Conservation (phyloP, 192 early-diverging fungal genomes). For the Linnemannia elongata region DNA sequence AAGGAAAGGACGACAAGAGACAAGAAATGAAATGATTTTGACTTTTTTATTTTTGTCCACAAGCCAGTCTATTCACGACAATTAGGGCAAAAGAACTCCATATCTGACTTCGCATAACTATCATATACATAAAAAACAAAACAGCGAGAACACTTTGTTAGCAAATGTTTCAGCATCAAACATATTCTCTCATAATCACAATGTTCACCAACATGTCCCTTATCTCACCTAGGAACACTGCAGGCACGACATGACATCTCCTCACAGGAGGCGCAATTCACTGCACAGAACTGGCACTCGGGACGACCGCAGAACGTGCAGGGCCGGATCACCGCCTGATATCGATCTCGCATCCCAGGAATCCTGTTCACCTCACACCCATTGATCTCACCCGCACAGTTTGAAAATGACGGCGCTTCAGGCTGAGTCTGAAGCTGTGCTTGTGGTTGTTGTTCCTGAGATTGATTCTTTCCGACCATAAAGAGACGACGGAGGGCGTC, state of each 20-base stretch:
- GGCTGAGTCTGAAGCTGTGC: neutral
- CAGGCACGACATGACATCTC: constrained; percentile 39
- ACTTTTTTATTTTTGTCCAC: too few relatives aligned
- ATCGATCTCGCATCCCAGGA: constrained; percentile 44
- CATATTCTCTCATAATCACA: neutral
- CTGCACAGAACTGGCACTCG: constrained; percentile 49
- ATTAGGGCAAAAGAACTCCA: constrained; percentile 34
- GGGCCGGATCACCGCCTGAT: constrained; percentile 25
- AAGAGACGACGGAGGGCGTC: constrained; percentile 48
- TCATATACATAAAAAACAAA: neutral
- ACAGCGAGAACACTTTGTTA: neutral
- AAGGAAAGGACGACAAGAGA: neutral
- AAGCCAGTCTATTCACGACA: constrained; percentile 3
- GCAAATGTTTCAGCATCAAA: neutral
- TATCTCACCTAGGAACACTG: constrained; percentile 33
- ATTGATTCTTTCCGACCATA: constrained; percentile 19
- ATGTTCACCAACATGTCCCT: neutral
- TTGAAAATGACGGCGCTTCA: constrained; percentile 12
- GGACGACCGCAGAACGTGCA: constrained; percentile 44
- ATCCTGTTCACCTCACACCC: constrained; percentile 44
- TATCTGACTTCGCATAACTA: constrained; percentile 45
- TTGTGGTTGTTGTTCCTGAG: constrained; percentile 1
- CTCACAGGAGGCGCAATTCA: constrained; percentile 26
- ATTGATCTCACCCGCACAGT: constrained; percentile 51
- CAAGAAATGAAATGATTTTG: neutral